Base-by-base conservation (phyloP, 257 asterid genomes). In the Voacanga thouarsii region DNA sequence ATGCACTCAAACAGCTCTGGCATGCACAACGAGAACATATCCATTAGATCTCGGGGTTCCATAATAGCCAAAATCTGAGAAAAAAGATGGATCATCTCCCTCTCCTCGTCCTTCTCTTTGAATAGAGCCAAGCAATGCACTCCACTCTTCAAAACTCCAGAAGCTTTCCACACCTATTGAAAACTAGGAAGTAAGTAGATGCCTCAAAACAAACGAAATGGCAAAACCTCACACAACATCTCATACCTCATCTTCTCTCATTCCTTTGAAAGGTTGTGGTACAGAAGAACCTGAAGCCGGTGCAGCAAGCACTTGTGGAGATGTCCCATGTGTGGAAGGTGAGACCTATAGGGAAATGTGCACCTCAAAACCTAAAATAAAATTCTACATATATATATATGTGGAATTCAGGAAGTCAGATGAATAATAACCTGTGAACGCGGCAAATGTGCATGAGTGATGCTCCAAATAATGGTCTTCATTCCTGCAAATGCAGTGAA, bases 1-100 rank as follows among this genome's bases (percentile, higher is more conserved):
- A 96, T 96, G 98, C 97, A 87, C 78, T 96, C 99, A 75, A 96
- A 96, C 80, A 96, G 97, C 86, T 93, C 97, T 4, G 97, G 93
- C 98, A 96, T 93, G 90, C 99, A 96, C 89, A 96, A 82, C 16
- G 99, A 92, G 74, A 96, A 96, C 98, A 96, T 96, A 88, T 96
- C 99, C 99, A 96, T 96, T 61, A 96, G 85, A 80, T 96, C 97
- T 43, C 99, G 92, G 60, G 99, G 98, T 79, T 96, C 99, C 99
- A 93, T 96, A 79, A 93, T 96, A 77, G 99, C 91, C 87, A 96
- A 85, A 82, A 96, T 92, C 84, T 93, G 94, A 82, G 99, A 96
- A 73, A 96, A 96, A 50, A 89, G 90, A 81, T 86, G 90, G 85
- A 96, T 89, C 99, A 96, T 96, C 71, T 96, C 98, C 83, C 96